These are phyloP conservation scores for Pyrenophora teres DNA, from an alignment of 2,329 filamentous ascomycete genomes.

Conservation along the genomic window DNA sequence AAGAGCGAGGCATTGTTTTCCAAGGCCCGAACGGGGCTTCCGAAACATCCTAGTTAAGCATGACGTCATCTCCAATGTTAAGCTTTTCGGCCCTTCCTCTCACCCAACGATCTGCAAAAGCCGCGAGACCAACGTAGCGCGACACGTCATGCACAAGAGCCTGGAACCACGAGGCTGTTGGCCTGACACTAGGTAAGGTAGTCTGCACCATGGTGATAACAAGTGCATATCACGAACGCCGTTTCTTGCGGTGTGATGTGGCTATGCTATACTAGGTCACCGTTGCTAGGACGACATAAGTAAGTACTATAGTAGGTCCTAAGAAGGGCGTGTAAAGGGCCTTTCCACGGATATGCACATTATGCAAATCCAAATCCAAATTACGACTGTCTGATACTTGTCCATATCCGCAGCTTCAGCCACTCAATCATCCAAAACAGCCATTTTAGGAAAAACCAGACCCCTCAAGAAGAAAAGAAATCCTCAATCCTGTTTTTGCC, in stretches of 20 bases:
- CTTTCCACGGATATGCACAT: too few relatives aligned
- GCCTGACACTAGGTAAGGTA: background rate
- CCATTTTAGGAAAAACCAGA: background rate
- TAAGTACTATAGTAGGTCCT: too few relatives aligned
- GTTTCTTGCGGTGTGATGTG: background rate
- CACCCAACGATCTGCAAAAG: slow-evolving; percentile 22
- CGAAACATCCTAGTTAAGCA: slow-evolving; percentile 7
- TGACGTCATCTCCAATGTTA: slow-evolving; percentile 30
- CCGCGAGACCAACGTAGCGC: slow-evolving; percentile 14
- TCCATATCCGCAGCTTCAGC: too few relatives aligned
- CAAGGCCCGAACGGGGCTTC: slow-evolving; percentile 12
- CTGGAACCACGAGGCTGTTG: slow-evolving; percentile 5
- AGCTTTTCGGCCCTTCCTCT: slow-evolving; percentile 12
- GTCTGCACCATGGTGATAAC: background rate
- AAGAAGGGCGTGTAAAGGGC: too few relatives aligned
- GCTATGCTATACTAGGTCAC: background rate
- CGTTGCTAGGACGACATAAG: background rate
- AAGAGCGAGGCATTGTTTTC: slow-evolving; percentile 10
- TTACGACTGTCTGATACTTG: too few relatives aligned
- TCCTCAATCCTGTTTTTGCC: slow-evolving; percentile 38
- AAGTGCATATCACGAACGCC: too few relatives aligned
- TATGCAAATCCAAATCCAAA: too few relatives aligned
- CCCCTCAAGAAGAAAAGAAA: slow-evolving; percentile 26
- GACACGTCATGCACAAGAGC: slow-evolving; percentile 10
- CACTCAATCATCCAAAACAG: background rate